These are phyloP conservation scores for Phytopythium boreale DNA, from an alignment of 352 stramenopile genomes.

Conservation along the genomic window DNA sequence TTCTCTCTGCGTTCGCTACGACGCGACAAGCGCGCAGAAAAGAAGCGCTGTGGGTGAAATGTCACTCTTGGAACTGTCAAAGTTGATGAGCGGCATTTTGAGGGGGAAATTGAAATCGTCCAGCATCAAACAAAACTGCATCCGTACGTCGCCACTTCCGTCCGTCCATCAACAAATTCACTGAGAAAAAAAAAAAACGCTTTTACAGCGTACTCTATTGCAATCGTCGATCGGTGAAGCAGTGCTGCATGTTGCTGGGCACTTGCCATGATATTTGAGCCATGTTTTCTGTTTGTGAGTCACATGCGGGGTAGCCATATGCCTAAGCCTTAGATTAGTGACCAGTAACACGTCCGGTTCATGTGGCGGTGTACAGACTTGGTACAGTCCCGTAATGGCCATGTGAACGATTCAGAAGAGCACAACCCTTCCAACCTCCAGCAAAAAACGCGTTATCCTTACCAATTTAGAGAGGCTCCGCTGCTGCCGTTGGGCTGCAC, in stretches of 20 bases:
- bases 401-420: too few relatives aligned
- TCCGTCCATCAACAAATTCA: background rate
- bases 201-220: background rate
- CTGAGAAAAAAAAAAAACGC: too few relatives aligned
- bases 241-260: background rate
- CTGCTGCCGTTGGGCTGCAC: background rate
- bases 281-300: background rate
- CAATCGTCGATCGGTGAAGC: background rate
- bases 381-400: background rate
- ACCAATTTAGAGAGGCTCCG: background rate
- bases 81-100: background rate
- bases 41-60: background rate
- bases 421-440: too few relatives aligned
- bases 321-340: background rate
- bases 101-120: background rate
- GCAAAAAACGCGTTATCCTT: background rate
- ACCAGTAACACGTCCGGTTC: background rate
- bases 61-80: background rate
- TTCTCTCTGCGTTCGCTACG: background rate
- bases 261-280: background rate
- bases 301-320: background rate
- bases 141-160: background rate
- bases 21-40: constrained; percentile 5
- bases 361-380: background rate
- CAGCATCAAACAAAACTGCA: constrained; percentile 1